These are phyloP conservation scores for Solanum medicagineum DNA, from an alignment of 257 asterid genomes.

Conservation along the genomic window DNA sequence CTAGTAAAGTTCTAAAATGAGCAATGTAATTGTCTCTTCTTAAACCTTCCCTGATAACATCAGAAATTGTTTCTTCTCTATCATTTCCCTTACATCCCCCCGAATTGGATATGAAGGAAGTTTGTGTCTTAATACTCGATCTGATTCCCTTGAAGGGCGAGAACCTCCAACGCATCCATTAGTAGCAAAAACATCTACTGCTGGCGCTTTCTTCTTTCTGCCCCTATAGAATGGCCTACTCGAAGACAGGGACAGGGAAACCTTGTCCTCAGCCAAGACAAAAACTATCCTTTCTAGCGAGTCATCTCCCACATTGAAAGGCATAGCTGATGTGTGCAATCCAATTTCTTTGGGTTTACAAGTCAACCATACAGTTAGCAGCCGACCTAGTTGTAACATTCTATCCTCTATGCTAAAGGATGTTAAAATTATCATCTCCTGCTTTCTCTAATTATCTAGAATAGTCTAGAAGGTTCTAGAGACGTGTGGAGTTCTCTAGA, in stretches of 20 bases:
- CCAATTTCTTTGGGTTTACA: slow-evolving; percentile 95
- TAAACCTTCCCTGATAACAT: slow-evolving; percentile 40
- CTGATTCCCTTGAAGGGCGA: slow-evolving; percentile 32
- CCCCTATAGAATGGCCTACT: slow-evolving; percentile 44
- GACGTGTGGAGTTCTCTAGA: too few relatives aligned
- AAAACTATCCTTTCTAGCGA: slow-evolving; percentile 62
- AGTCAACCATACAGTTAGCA: slow-evolving; percentile 58
- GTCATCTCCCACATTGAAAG: slow-evolving; percentile 61
- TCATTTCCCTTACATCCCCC: slow-evolving; percentile 26
- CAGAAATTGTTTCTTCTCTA: slow-evolving; percentile 39
- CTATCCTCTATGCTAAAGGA: slow-evolving; percentile 55
- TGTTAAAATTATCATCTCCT: too few relatives aligned
- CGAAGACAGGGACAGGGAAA: slow-evolving; percentile 58
- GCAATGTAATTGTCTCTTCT: slow-evolving; percentile 27
- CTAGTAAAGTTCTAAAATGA: slow-evolving; percentile 50
- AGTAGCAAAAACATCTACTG: slow-evolving; percentile 22
- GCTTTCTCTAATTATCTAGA: too few relatives aligned
- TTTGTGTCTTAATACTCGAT: slow-evolving; percentile 15
- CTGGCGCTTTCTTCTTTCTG: slow-evolving; percentile 39
- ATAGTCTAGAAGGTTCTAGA: too few relatives aligned
- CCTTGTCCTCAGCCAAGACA: slow-evolving; percentile 72
- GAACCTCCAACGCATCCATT: slow-evolving; percentile 37
- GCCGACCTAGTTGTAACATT: slow-evolving; percentile 29
- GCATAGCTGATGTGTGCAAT: slow-evolving; percentile 64
- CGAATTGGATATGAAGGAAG: slow-evolving; percentile 49